Base-by-base conservation (phyloP, 192 early-diverging fungal species). In the Coemansia sp. region DNA sequence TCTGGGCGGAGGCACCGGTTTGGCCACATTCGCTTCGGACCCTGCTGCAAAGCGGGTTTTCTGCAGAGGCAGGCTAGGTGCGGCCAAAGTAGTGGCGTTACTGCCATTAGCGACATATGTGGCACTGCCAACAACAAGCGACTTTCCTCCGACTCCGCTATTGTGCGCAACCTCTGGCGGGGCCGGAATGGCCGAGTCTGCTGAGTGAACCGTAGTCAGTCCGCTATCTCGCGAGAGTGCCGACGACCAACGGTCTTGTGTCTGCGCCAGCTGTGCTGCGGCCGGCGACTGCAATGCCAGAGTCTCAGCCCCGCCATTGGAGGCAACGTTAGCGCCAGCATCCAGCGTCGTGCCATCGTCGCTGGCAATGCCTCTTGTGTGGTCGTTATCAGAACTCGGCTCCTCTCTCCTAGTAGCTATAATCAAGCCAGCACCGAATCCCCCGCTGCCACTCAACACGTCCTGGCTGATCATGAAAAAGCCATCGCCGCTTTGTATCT, bases 361-460 rank as follows among this genome's bases (percentile, higher is more conserved):
- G 66, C 63, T 75, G 33, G 73, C 68, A 52, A 71, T 43, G 45
- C 31, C 31, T 47, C 59, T 62, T 35, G 23, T 48, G 6, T 53
- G 56, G 16, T 69, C 62, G 1, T 45, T 58, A 21, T 64, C 72
- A 14, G 28, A 26, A 20, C 39, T 37, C 31, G 31, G 52, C 11
- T 20, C 34, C 18, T 37, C 61, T 14, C 45, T 66, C 5, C 31
- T 20, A 28, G 72, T 64, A 39, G 75, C 66, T 10, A 72, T 34
- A 41, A 81, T 57, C 21, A 81, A 64, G 4, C 78, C 73, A 3
- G 77, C 77, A 35, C 64, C 47, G 33, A 21, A 28, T n/a, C 47
- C 28, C 16, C 61, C 45, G 33, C 45, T 35, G 28, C 26, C 18
- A 28, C 61, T 63, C 48, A 50, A 21, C 48, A 14, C 35, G 16